Evolutionary conservation across 1,284 basidiomycete species (phyloP), one percentile per base, ranked within the genome.

Genomic region (Cryptococcus jaspeensis): DNA sequence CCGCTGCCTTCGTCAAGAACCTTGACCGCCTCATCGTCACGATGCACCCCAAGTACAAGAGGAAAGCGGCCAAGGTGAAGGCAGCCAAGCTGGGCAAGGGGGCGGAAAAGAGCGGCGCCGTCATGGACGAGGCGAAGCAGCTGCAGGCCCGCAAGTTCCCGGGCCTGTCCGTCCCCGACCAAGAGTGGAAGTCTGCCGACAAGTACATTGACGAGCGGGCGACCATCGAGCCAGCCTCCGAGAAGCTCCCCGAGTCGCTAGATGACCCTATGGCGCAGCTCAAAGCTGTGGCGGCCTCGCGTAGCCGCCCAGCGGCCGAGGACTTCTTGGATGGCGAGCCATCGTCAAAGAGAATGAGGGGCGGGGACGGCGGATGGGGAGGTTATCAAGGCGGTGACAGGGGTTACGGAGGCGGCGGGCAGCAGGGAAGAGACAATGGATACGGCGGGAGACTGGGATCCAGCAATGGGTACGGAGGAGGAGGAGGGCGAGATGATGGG

Each of bases 31-130:
- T 98, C 59, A 92, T 99, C 66, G 84, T 95, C 51, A 90, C 85
- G 59, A 85, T 98, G 82, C 96, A 99, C 71, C 96, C 95, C 0
- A 97, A 94, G 70, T 89, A 98, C 81, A 96, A 93, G 81, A 89
- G 91, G 77, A 85, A 82, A 69, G 66, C 77, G 62, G 72, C 80
- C 18, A 83, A 83, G 56, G 66, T 67, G 48, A 72, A 77, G 62
- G 65, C 69, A 44, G 66, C 67, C n/a, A 52, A 55, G 41, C 66
- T 52, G 36, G 53, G 53, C 43, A 68, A 60, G 53, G 42, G 58
- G 47, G 16, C 65, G 60, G 76, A 71, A 74, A 78, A 65, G 65
- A 75, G 51, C 47, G 71, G 66, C 41, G 67, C 64, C 3, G 78
- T 78, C 23, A 74, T 65, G n/a, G 65, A 71, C 41, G 69, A 63